These are phyloP conservation scores for Mortierella sp. DNA, from an alignment of 371 early-diverging fungal genomes.

Conservation along the genomic window DNA sequence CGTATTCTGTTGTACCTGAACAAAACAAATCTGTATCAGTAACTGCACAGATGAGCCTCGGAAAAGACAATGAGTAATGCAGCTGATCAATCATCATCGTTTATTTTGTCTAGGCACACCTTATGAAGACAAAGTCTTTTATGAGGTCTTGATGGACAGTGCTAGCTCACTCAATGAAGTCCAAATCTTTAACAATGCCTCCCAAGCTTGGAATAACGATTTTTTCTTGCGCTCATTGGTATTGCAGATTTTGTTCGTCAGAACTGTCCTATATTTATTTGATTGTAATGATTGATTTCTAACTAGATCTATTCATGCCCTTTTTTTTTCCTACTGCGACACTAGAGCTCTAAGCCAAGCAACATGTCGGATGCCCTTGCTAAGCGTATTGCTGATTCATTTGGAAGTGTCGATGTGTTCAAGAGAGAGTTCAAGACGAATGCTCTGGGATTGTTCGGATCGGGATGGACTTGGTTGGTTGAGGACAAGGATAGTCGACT, in stretches of 20 bases:
- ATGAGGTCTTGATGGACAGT: constrained; percentile 53
- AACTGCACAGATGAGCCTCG: background rate
- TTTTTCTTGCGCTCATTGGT: constrained; percentile 71
- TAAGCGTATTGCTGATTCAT: constrained; percentile 51
- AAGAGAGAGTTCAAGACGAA: constrained; percentile 60
- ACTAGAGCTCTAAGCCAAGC: constrained; percentile 28
- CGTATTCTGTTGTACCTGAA: background rate
- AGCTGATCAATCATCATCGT: background rate
- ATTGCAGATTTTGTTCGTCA: background rate
- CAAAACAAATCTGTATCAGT: background rate
- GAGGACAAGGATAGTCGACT: constrained; percentile 62
- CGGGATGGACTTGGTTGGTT: constrained; percentile 77
- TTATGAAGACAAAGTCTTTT: constrained; percentile 45
- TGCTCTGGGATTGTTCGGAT: constrained; percentile 70
- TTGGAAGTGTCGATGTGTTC: constrained; percentile 64
- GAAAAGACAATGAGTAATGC: background rate
- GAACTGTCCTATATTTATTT: background rate
- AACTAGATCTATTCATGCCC: background rate
- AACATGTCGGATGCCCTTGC: constrained; percentile 43
- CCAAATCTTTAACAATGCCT: constrained; percentile 69
- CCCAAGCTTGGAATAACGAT: constrained; percentile 76
- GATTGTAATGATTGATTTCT: background rate
- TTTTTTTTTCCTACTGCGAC: background rate
- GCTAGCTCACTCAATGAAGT: constrained; percentile 48
- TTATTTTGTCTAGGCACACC: constrained; percentile 34